phyloP scores from a whole-genome alignment of 179 eudicot genomes.

The Vitellaria paradoxa region DNA sequence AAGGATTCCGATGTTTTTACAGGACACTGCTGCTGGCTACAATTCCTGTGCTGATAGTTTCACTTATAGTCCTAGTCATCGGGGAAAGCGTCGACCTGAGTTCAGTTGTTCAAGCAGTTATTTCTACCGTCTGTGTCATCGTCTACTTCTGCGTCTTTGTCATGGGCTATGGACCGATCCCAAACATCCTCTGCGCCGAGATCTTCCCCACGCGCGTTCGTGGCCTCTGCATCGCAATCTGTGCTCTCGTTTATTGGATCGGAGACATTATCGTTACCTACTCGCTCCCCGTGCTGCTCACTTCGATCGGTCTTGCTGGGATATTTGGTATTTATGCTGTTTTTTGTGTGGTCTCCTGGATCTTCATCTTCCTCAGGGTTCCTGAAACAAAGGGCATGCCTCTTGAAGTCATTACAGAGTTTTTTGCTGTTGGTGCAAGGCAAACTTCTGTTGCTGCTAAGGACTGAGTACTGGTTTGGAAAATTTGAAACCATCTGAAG shows the following conservation, averaged over 20 bases:
- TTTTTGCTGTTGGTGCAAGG: slow-evolving; percentile 65
- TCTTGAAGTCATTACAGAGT: slow-evolving; percentile 77
- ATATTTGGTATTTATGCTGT: slow-evolving; percentile 70
- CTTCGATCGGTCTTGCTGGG: slow-evolving; percentile 64
- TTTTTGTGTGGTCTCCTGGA: slow-evolving; percentile 61
- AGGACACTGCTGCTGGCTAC: slow-evolving; percentile 70
- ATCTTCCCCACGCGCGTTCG: slow-evolving; percentile 85
- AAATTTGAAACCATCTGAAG: no score
- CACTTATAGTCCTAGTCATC: slow-evolving; percentile 52
- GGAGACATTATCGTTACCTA: slow-evolving; percentile 77
- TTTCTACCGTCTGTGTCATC: slow-evolving; percentile 64
- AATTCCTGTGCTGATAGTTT: slow-evolving; percentile 59
- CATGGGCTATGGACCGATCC: slow-evolving; percentile 79
- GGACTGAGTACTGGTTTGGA: no score
- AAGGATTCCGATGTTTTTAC: slow-evolving; percentile 1
- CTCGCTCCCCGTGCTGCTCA: slow-evolving; percentile 67
- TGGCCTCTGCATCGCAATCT: slow-evolving; percentile 81
- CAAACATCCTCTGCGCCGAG: slow-evolving; percentile 77
- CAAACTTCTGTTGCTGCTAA: slow-evolving; percentile 27
- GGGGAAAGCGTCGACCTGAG: slow-evolving; percentile 40
- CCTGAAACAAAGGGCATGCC: slow-evolving; percentile 96
- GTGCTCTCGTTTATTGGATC: slow-evolving; percentile 75
- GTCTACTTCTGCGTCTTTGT: slow-evolving; percentile 78
- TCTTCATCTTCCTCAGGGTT: slow-evolving; percentile 75
- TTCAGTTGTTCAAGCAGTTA: slow-evolving; percentile 45